A percentile compares a stretch with the other conserved stretches of the same genome.
These are phyloP conservation scores for Plasmodium sp. DNA, from an alignment of 169 alveolate genomes.

Conservation along the genomic window DNA sequence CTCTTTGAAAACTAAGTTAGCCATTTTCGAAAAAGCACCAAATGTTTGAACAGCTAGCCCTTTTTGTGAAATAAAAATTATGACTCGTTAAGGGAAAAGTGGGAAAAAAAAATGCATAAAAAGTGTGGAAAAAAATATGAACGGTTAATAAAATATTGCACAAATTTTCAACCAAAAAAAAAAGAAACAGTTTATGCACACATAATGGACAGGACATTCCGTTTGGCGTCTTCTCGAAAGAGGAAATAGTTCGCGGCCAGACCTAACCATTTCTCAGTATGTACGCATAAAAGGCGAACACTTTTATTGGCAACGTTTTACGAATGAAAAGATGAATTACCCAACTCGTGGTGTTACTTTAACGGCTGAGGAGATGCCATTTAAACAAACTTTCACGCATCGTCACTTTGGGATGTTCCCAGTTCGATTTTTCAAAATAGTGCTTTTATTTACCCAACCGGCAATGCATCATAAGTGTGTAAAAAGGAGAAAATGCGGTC, in stretches of 20 bases:
- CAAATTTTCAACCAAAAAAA: not conserved
- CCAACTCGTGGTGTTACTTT: not conserved
- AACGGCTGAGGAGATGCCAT: not conserved
- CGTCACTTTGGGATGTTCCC: not conserved
- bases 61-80: not conserved
- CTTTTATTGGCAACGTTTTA: not conserved
- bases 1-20: not conserved
- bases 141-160: no score
- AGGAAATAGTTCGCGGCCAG: not conserved
- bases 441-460: not conserved
- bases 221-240: not conserved
- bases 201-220: not conserved
- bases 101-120: not conserved
- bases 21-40: not conserved
- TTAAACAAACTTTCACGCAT: not conserved
- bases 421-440: not conserved
- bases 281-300: not conserved
- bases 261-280: not conserved
- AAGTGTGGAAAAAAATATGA: not conserved
- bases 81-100: not conserved
- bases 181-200: not conserved
- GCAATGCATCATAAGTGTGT: not conserved
- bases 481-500: not conserved
- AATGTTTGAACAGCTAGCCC: not conserved
- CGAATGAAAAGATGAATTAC: not conserved